Base-by-base conservation (phyloP, 2,329 filamentous ascomycete species). In the Pseudogymnoascus sp. region DNA sequence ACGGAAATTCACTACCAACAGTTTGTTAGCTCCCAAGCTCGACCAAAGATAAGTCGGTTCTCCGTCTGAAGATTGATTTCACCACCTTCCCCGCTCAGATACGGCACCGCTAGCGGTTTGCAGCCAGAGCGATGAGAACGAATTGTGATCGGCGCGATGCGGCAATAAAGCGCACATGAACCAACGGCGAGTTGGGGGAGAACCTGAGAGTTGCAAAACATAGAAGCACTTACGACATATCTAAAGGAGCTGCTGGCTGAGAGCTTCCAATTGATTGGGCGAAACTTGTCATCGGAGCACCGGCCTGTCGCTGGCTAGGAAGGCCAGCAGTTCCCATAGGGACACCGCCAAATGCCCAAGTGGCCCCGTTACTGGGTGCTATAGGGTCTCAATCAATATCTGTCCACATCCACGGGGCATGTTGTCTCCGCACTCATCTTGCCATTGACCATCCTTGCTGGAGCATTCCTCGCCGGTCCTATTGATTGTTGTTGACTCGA, bases 241-340 rank as follows among this genome's bases (percentile, higher is more conserved):
- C 85, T 64, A 87, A 74, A 42, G 84, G 80, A 65, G 84, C 84
- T 67, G 81, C 77, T 68, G 82, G 80, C 73, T 86, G 84, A 63
- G 84, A 86, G 65, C 82, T 82, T 59, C 69, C 81, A 69, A 87
- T 76, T 70, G 83, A 87, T 72, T 87, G 85, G 58, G 85, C 84
- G 74, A 87, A 87, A 73, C 84, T 87, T 76, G 72, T 81, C 85
- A 68, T 83, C 78, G 65, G 80, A 79, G 69, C 84, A 74, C 75
- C 84, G 80, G 70, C 82, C 78, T 61, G 77, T 73, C 65, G 79
- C 59, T 79, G 76, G 66, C 78, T 83, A 69, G 79, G 82, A 62
- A 85, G 76, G 45, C 77, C 77, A 69, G 78, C 79, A 68, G 76
- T 76, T 63, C 82, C 80, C 81, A 87, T 86, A 27, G 84, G 83